A percentile compares a stretch with the other conserved stretches of the same genome.
phyloP scores from a whole-genome alignment of 805 yeast genomes.

The Sugiyamaella valdiviana region DNA sequence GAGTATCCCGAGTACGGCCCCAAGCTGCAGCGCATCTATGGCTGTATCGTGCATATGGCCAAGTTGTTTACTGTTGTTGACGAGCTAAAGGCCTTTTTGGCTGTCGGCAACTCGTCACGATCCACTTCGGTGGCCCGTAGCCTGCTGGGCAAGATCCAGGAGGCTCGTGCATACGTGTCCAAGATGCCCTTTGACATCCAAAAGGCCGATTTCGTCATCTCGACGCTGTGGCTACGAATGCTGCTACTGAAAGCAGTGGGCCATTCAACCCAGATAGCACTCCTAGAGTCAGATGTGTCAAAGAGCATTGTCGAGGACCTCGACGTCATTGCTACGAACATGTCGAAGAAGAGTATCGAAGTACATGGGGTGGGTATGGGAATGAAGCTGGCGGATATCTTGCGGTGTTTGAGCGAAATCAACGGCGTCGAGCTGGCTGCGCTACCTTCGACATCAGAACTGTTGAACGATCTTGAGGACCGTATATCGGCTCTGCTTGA shows the following conservation, averaged over 20 bases:
- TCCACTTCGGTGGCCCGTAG: neutral
- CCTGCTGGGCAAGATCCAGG: neutral
- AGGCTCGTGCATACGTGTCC: neutral
- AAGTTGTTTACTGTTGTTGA: slow-evolving; percentile 14
- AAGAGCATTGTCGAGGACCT: slow-evolving; percentile 8
- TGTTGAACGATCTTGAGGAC: neutral
- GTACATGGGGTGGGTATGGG: slow-evolving; percentile 17
- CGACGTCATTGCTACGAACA: neutral
- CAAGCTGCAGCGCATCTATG: slow-evolving; percentile 2
- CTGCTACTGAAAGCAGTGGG: slow-evolving; percentile 3
- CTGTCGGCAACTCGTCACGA: neutral
- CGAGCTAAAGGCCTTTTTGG: slow-evolving; percentile 1
- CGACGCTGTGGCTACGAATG: slow-evolving; percentile 13
- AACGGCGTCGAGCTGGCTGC: neutral
- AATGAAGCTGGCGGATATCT: slow-evolving; percentile 15
- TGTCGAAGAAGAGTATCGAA: slow-evolving; percentile 10
- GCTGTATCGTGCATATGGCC: slow-evolving; percentile 10
- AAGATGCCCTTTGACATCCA: slow-evolving; percentile 11
- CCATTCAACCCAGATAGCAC: neutral
- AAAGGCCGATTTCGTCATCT: slow-evolving; percentile 14
- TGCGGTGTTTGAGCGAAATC: slow-evolving; percentile 5
- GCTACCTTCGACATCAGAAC: neutral
- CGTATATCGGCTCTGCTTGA: slow-evolving; percentile 2
- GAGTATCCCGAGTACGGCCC: slow-evolving; percentile 7
- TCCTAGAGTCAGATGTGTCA: neutral